Evolutionary conservation across 2,329 filamentous ascomycete species (phyloP).

Genomic region (Fusarium algeriense): DNA sequence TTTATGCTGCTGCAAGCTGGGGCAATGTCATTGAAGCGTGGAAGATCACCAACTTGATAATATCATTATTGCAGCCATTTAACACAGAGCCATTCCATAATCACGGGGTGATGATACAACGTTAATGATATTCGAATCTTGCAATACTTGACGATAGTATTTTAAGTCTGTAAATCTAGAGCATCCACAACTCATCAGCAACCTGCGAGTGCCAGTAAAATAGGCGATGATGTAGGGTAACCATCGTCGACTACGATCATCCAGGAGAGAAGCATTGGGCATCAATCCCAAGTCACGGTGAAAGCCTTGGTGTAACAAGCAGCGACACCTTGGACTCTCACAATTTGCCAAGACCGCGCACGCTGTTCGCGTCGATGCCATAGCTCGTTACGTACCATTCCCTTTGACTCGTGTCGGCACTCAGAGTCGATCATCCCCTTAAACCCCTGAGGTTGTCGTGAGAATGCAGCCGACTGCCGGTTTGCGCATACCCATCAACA

Average conservation of each 20-base stretch:
- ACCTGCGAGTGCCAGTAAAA: too few relatives aligned
- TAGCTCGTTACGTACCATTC: background rate
- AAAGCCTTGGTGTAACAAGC: background rate
- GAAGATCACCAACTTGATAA: background rate
- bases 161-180: background rate
- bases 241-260: background rate
- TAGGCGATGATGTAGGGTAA: background rate
- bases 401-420: background rate
- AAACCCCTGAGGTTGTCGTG: background rate
- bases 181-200: background rate
- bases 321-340: background rate
- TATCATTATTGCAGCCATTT: background rate
- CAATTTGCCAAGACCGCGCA: background rate
- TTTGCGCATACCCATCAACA: background rate
- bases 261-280: too few relatives aligned
- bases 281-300: background rate
- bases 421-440: background rate
- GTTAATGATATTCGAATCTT: background rate
- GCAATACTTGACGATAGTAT: background rate
- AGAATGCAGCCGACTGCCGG: background rate
- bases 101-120: too few relatives aligned
- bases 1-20: conserved; percentile 19
- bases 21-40: conserved; percentile 2
- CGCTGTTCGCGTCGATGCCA: background rate
- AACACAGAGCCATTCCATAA: too few relatives aligned